Percentiles rank a stretch among this genome's conserved stretches.
Conservation (phyloP, 805 yeast species). For the Kodamaea hsintzibuensis region DNA sequence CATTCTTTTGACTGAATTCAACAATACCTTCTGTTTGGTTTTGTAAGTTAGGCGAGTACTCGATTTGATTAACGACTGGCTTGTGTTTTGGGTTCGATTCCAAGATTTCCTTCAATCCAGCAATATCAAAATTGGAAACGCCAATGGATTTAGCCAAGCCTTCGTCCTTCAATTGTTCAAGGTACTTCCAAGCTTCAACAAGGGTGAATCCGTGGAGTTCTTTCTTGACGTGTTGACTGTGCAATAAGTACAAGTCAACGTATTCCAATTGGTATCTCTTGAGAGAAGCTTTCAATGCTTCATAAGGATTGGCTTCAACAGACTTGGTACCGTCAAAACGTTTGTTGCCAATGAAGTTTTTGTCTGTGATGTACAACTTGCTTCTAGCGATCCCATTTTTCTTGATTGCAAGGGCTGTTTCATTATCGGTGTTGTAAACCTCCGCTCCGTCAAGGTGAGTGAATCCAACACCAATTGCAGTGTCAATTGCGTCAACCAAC, state of each 20-base stretch:
- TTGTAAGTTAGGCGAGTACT: conserved; percentile 88
- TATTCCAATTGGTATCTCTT: conserved; percentile 42
- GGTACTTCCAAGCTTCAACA: conserved; percentile 63
- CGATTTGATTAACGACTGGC: conserved; percentile 83
- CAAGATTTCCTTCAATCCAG: conserved; percentile 65
- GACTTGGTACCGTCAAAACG: conserved; percentile 2
- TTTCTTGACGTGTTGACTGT: conserved; percentile 41
- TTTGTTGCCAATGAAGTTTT: conserved; percentile 39
- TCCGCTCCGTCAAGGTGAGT: conserved; percentile 70
- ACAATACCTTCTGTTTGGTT: conserved; percentile 70
- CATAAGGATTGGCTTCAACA: conserved; percentile 35
- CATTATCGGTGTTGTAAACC: conserved; percentile 56
- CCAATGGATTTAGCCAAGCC: conserved; percentile 80
- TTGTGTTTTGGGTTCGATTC: conserved; percentile 61
- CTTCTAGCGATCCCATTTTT: conserved; percentile 39
- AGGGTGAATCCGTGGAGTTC: conserved; percentile 37
- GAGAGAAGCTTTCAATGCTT: conserved; percentile 40
- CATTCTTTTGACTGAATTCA: conserved; percentile 63
- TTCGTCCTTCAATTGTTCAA: conserved; percentile 64
- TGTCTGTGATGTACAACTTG: conserved; percentile 59
- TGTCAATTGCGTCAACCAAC: conserved; percentile 45
- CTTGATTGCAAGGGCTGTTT: conserved; percentile 48
- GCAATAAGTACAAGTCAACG: conserved; percentile 54
- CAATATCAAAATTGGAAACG: conserved; percentile 74
- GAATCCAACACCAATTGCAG: conserved; percentile 54